These are phyloP conservation scores for Lactuca saligna DNA, from an alignment of 129 eudicot species.

Conservation along the genomic window DNA sequence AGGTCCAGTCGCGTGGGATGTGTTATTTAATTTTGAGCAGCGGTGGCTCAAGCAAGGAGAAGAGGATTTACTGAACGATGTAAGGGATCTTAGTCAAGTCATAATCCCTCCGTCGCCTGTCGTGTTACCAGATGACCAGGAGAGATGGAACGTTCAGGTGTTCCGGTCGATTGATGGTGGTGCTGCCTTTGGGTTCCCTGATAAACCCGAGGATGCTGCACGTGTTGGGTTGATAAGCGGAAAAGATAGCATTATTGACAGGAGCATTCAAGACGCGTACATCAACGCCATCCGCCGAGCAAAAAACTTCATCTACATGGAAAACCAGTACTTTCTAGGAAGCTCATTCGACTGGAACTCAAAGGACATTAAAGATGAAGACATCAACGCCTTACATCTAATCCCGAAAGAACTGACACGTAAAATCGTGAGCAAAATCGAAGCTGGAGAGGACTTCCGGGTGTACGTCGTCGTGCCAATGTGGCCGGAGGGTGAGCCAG, in stretches of 20 bases:
- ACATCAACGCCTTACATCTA: conserved; percentile 58
- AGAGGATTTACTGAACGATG: conserved; percentile 44
- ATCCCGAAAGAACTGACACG: conserved; percentile 74
- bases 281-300: conserved; percentile 87
- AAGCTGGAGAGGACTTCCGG: conserved; percentile 65
- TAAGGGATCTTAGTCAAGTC: conserved; percentile 42
- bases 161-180: conserved; percentile 91
- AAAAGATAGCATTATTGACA: conserved; percentile 68
- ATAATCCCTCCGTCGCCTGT: conserved; percentile 72
- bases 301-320: conserved; percentile 71
- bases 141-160: conserved; percentile 76
- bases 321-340: conserved; percentile 82
- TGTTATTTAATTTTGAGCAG: conserved; percentile 73
- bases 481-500: conserved; percentile 96
- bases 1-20: conserved; percentile 89
- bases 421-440: conserved; percentile 79
- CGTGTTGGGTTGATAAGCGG: conserved; percentile 66
- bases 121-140: conserved; percentile 51
- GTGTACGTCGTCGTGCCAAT: conserved; percentile 81
- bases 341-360: conserved; percentile 82
- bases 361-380: conserved; percentile 55
- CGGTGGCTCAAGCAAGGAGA: conserved; percentile 82
- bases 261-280: conserved; percentile 83
- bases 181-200: conserved; percentile 84
- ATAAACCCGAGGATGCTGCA: conserved; percentile 73